A percentile compares a stretch with the other conserved stretches of the same genome.
Evolutionary conservation across 805 yeast genomes (phyloP).

Genomic region (Peterozyma xylosa): DNA sequence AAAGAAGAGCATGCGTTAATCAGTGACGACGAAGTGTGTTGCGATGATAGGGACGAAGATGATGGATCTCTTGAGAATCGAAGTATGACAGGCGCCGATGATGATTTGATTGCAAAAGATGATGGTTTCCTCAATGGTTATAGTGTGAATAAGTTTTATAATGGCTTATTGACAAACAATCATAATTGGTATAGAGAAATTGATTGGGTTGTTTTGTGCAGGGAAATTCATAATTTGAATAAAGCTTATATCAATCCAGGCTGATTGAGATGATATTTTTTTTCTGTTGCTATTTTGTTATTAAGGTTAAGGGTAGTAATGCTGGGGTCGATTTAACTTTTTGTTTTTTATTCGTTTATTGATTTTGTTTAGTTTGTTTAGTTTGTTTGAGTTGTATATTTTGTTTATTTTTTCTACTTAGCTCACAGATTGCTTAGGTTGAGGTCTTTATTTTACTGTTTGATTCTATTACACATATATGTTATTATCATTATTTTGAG

Average conservation of each 20-base stretch:
- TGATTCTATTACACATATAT: background rate
- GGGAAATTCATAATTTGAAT: constrained; percentile 75
- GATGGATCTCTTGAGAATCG: constrained; percentile 5
- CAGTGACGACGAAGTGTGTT: constrained; percentile 5
- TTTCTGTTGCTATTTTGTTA: constrained; percentile 5
- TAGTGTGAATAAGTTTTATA: constrained; percentile 8
- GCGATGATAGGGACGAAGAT: background rate
- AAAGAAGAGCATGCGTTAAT: constrained; percentile 5
- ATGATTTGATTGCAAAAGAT: constrained; percentile 13
- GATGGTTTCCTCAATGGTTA: constrained; percentile 29
- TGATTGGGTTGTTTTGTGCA: constrained; percentile 84
- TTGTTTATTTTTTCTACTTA: no score
- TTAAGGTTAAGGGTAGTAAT: background rate
- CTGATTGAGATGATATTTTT: constrained; percentile 1
- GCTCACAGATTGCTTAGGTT: background rate
- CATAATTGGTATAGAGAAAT: constrained; percentile 46
- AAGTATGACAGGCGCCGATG: constrained; percentile 14
- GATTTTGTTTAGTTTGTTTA: background rate
- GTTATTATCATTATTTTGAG: background rate
- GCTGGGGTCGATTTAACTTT: background rate
- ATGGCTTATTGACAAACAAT: constrained; percentile 11
- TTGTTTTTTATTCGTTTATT: background rate
- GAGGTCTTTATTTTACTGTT: background rate
- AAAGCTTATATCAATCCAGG: constrained; percentile 45
- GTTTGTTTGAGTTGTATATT: no score